phyloP scores from a whole-genome alignment of 345 rosid species.

The Erodium maritimum region DNA sequence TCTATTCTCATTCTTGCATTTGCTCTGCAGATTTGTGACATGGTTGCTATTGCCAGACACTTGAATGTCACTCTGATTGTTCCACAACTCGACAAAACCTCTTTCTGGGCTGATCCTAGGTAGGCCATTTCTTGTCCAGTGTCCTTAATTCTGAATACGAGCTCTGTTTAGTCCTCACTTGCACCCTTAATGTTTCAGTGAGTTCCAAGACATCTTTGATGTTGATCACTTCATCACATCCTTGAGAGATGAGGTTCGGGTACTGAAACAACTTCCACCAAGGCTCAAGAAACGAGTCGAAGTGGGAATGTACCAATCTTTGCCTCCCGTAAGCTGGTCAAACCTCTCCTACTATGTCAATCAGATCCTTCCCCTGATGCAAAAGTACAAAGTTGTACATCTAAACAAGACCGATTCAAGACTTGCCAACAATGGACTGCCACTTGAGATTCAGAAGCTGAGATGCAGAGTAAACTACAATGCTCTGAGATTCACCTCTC shows the following conservation, averaged over 20 bases:
- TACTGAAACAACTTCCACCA: slow-evolving; percentile 71
- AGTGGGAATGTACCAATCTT: slow-evolving; percentile 44
- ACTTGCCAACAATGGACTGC: slow-evolving; percentile 74
- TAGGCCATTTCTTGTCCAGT: slow-evolving; percentile 6
- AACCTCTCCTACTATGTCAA: slow-evolving; percentile 66
- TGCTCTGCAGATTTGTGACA: slow-evolving; percentile 76
- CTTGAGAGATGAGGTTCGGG: slow-evolving; percentile 84
- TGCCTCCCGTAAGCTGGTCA: slow-evolving; percentile 96
- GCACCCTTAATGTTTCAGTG: slow-evolving; percentile 28
- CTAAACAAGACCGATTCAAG: slow-evolving; percentile 87
- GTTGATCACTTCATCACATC: slow-evolving; percentile 82
- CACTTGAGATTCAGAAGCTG: slow-evolving; percentile 73
- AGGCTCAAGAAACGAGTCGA: slow-evolving; percentile 66
- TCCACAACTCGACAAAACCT: slow-evolving; percentile 87
- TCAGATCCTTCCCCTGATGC: slow-evolving; percentile 87
- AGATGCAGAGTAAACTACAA: slow-evolving; percentile 84
- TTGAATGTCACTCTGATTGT: slow-evolving; percentile 86
- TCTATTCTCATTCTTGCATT: slow-evolving; percentile 10
- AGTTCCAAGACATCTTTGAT: slow-evolving; percentile 88
- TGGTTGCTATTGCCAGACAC: slow-evolving; percentile 82
- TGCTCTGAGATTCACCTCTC: slow-evolving; percentile 64
- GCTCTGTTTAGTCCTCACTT: background rate
- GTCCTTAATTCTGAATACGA: background rate
- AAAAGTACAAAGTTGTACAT: slow-evolving; percentile 73
- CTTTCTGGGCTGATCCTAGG: slow-evolving; percentile 98